Percentiles rank a stretch among this genome's conserved stretches.
Evolutionary conservation across 257 asterid genomes (phyloP).

Genomic region (Solanum medicagineum): DNA sequence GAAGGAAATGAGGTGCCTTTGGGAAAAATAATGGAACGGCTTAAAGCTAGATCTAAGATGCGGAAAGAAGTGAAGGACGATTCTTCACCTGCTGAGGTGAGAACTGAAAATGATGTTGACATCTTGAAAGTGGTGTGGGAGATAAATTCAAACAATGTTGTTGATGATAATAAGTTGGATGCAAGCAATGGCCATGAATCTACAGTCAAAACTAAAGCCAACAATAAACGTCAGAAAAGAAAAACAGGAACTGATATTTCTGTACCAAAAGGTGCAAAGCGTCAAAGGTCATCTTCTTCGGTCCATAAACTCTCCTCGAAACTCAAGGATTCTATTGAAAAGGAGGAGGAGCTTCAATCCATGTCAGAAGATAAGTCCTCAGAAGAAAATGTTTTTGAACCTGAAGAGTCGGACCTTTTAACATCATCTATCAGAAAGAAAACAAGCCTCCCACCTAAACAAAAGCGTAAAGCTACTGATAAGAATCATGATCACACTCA

Average conservation of each 20-base stretch:
- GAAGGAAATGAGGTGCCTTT: slow-evolving; percentile 94
- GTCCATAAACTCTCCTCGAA: slow-evolving; percentile 32
- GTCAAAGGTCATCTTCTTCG: slow-evolving; percentile 59
- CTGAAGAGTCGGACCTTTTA: slow-evolving; percentile 42
- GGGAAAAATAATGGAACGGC: slow-evolving; percentile 75
- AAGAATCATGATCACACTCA: slow-evolving; percentile 25
- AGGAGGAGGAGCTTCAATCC: slow-evolving; percentile 34
- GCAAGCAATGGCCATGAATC: slow-evolving; percentile 57
- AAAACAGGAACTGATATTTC: slow-evolving; percentile 40
- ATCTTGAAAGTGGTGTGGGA: slow-evolving; percentile 78
- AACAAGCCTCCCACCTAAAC: slow-evolving; percentile 31
- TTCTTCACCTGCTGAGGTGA: slow-evolving; percentile 27
- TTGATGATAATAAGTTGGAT: slow-evolving; percentile 42
- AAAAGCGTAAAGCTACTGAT: slow-evolving; percentile 46
- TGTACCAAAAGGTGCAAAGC: slow-evolving; percentile 45
- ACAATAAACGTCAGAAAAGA: slow-evolving; percentile 42
- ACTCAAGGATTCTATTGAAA: slow-evolving; percentile 36
- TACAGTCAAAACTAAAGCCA: slow-evolving; percentile 26
- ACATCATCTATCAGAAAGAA: slow-evolving; percentile 33
- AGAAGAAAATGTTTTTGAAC: slow-evolving; percentile 31
- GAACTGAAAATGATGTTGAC: slow-evolving; percentile 51
- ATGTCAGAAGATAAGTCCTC: slow-evolving; percentile 39
- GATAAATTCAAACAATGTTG: slow-evolving; percentile 56
- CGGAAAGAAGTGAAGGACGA: slow-evolving; percentile 62
- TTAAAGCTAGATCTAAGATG: slow-evolving; percentile 76